Base-by-base conservation (phyloP, 2,329 filamentous ascomycete genomes). In the Aspergillus sp. region DNA sequence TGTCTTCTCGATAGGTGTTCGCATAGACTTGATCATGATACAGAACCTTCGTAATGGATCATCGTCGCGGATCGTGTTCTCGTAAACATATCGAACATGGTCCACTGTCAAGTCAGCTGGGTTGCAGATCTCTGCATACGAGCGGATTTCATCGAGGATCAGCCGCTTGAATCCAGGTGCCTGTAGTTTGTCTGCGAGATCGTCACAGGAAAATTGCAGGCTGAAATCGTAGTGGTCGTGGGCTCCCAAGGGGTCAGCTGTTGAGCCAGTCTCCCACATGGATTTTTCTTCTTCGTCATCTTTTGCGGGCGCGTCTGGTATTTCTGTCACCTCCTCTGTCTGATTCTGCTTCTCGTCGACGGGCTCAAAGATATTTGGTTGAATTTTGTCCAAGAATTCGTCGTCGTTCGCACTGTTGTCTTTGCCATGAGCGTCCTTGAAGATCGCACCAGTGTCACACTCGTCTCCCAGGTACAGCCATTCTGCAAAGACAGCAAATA, bases 401-500 rank as follows among this genome's bases (percentile, higher is more conserved):
- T 19, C 19, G 19, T 19, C 19, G 19, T 19, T 19, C 19, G 19
- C 4, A 4, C 19, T 19, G 19, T 19, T 19, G 19, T 19, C 19
- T 19, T 19, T 19, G 19, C 19, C 19, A 4, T 41, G 9, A 19
- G 33, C 6, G 7, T 44, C 26, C 26, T 29, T 27, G 11, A 36
- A 33, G 11, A 40, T 37, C 36, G 39, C 33, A 10, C 38, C 33
- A 9, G 33, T 45, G 13, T 45, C 43, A 28, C 33, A 27, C 28
- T 36, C 30, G 13, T 42, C n/a, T 13, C 33, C 38, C 10, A 32
- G 31, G 28, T 42, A 45, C 12, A 42, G 39, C 32, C 39, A 45
- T 27, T 45, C 39, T 12, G 43, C 39, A 34, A 45, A 45, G 6
- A 36, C 39, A n/a, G 43, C 43, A 37, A 45, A 45, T 6, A 26